These are phyloP conservation scores for Vanrija sp. DNA, from an alignment of 1,284 basidiomycete species.

Conservation along the genomic window DNA sequence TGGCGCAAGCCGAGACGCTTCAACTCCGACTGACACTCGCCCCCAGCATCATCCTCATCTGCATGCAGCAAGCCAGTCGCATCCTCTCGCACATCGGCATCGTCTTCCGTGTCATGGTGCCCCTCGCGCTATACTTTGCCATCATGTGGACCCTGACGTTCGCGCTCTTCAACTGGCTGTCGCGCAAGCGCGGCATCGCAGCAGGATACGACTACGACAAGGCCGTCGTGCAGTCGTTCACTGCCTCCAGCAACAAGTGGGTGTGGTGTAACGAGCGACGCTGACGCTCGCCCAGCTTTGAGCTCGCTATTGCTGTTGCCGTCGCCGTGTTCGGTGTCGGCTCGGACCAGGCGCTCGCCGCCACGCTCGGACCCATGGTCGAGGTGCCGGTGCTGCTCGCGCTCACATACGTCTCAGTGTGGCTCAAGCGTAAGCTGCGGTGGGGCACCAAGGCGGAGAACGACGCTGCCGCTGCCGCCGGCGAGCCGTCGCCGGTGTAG, in stretches of 20 bases:
- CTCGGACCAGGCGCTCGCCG: conserved; percentile 70
- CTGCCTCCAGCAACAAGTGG: conserved; percentile 54
- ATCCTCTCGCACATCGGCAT: conserved; percentile 65
- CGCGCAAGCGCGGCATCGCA: conserved; percentile 22
- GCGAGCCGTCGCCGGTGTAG: too few relatives aligned
- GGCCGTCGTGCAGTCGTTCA: conserved; percentile 62
- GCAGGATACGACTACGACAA: conserved; percentile 57
- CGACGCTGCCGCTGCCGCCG: too few relatives aligned
- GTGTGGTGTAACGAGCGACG: conserved; percentile 13
- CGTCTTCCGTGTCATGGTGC: conserved; percentile 74
- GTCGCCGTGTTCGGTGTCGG: conserved; percentile 72
- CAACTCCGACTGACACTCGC: conserved; percentile 21
- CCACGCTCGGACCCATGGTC: conserved; percentile 68
- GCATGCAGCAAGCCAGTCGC: conserved; percentile 63
- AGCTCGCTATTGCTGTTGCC: conserved; percentile 77
- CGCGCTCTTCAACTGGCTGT: conserved; percentile 56
- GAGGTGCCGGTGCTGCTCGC: conserved; percentile 71
- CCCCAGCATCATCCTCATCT: conserved; percentile 60
- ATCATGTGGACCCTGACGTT: conserved; percentile 72
- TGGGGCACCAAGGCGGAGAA: too few relatives aligned
- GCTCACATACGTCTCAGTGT: conserved; percentile 63
- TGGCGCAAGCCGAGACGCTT: neutral
- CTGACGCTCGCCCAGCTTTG: conserved; percentile 33
- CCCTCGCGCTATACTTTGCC: conserved; percentile 71
- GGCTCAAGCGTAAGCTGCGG: too few relatives aligned